Evolutionary conservation across 441 rosid species (phyloP), one percentile per base, ranked within the genome.

Genomic region (Syzygium malaccense): DNA sequence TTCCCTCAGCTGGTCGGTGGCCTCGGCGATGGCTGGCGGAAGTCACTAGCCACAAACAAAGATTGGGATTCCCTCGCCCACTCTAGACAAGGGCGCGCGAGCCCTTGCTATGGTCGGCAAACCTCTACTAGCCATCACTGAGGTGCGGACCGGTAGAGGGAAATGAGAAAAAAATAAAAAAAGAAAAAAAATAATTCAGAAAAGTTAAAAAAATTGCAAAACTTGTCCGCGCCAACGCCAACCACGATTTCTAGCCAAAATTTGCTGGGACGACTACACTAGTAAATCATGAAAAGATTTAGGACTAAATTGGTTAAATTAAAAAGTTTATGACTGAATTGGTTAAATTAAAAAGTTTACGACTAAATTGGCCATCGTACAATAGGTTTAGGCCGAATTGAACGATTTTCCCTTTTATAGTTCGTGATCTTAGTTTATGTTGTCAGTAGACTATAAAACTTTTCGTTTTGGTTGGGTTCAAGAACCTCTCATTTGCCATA

Each of bases 281-380:
- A n/a, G n/a, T 7, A n/a, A 6, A 62, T 62, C 8, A 62, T 62
- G 10, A 62, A 7, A 62, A n/a, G 0, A 14, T 62, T 62, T 14
- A 62, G 4, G 10, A 3, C 4, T n/a, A 3, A 14, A n/a, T 62
- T 62, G 0, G 14, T 62, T 62, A 62, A 14, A 62, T 62, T 8
- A 26, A 62, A 60, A 62, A n/a, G 1, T n/a, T 17, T 28, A 62
- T n/a, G 19, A n/a, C 14, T n/a, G n/a, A n/a, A 62, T 62, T 62
- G 19, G n/a, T 14, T 45, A 45, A 45, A 45, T 45, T 45, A 45
- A 45, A 45, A 45, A 45, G 7, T 45, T 45, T 45, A 45, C 9
- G 7, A 7, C 1, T 45, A 9, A 45, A 45, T 45, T 45, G 2
- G 2, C 9, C 0, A 2, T 0, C 0, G 0, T 62, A 62, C 28